phyloP scores from a whole-genome alignment of 306 rosid genomes.

The Medicago arabica region DNA sequence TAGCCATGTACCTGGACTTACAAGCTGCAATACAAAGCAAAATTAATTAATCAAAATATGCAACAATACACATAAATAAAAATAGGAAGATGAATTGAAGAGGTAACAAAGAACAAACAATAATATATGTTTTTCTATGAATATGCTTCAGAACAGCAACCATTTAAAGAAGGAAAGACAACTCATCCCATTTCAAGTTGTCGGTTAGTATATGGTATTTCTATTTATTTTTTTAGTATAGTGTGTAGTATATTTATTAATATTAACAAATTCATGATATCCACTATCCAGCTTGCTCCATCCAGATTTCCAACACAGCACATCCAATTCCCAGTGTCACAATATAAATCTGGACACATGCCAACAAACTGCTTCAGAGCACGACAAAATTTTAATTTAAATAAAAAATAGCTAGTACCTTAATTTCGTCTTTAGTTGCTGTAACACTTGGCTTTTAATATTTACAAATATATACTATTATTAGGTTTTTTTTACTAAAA shows the following conservation, averaged over 20 bases:
- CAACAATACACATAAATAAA: not conserved
- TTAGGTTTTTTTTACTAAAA: too few species aligned
- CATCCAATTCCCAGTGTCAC: not conserved
- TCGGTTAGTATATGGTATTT: conserved; percentile 5
- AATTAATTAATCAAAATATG: not conserved
- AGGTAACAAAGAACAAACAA: not conserved
- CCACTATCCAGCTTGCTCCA: not conserved
- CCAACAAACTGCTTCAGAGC: not conserved
- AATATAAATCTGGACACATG: not conserved
- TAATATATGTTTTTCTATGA: not conserved
- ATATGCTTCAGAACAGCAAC: not conserved
- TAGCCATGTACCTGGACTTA: conserved; percentile 87
- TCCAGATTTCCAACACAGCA: not conserved
- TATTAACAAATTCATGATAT: not conserved
- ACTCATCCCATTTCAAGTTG: conserved; percentile 1
- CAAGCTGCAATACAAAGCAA: conserved; percentile 54
- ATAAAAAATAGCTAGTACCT: not conserved
- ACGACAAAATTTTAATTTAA: not conserved
- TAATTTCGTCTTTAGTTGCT: not conserved
- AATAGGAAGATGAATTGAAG: not conserved
- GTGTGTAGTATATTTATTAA: not conserved
- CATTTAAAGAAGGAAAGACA: not conserved
- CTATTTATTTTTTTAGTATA: not conserved
- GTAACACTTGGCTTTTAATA: not conserved
- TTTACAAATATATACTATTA: not conserved